Evolutionary conservation across 176 grass and related monocot genomes (phyloP).

Genomic region (Musa troglodytarum): DNA sequence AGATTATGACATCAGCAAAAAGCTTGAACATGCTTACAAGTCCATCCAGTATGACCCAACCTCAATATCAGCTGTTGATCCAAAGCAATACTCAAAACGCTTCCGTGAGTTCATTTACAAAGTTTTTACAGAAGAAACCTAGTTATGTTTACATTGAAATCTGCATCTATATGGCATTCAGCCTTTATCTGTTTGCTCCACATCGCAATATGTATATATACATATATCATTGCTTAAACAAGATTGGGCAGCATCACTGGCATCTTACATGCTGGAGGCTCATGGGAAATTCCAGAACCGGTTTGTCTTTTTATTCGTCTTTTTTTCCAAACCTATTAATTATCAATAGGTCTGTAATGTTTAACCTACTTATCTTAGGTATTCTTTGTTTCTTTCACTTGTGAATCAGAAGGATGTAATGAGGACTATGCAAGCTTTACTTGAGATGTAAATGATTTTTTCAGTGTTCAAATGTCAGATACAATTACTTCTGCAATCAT

Average conservation of each 20-base stretch:
- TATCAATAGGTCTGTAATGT: neutral
- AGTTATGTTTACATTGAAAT: neutral
- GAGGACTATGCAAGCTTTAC: neutral
- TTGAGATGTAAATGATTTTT: neutral
- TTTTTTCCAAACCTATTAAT: neutral
- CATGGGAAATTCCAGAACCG: neutral
- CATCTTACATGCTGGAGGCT: neutral
- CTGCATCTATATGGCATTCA: neutral
- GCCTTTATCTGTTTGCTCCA: neutral
- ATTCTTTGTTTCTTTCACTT: neutral
- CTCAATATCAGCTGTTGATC: constrained; percentile 75
- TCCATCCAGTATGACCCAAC: constrained; percentile 69
- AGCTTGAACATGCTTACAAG: constrained; percentile 85
- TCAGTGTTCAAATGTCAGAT: neutral
- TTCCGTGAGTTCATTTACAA: constrained; percentile 79
- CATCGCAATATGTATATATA: neutral
- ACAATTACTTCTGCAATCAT: neutral
- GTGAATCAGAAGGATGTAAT: neutral
- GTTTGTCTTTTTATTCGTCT: neutral
- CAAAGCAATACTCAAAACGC: constrained; percentile 62
- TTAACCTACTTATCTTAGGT: neutral
- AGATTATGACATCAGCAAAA: constrained; percentile 88
- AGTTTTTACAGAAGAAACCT: constrained; percentile 49
- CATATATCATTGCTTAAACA: neutral
- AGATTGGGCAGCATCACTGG: neutral